Conservation (phyloP, 2,329 filamentous ascomycete genomes). For the Orbilia oligospora region DNA sequence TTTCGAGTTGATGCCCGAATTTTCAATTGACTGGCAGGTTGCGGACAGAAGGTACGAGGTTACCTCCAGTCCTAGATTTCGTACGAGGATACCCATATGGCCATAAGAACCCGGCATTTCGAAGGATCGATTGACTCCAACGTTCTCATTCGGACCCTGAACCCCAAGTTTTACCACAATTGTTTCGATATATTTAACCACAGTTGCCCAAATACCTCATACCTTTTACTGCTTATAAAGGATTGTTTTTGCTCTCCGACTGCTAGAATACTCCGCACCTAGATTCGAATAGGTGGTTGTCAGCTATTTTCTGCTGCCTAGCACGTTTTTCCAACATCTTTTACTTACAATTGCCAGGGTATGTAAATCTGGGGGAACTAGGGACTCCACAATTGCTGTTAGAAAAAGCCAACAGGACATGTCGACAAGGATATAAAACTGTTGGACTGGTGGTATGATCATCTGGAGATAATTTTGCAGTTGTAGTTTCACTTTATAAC, state of each 20-base stretch:
- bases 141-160: no score
- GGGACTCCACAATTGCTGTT: background rate
- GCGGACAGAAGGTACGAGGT: no score
- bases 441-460: conserved; percentile 3
- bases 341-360: background rate
- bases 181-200: background rate
- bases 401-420: background rate
- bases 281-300: background rate
- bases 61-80: background rate
- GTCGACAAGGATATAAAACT: background rate
- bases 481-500: conserved; percentile 8
- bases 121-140: background rate
- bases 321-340: conserved; percentile 4
- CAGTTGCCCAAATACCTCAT: no score
- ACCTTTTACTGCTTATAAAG: no score
- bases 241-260: background rate
- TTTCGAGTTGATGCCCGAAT: no score
- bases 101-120: background rate
- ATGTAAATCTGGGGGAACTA: conserved; percentile 2
- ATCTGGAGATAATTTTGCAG: background rate
- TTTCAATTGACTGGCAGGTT: no score
- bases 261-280: background rate
- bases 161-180: no score
- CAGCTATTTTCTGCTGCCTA: conserved; percentile 1
- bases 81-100: background rate